Evolutionary conservation across 768 basidiomycete species (phyloP).

Genomic region (Cubamyces lactineus): DNA sequence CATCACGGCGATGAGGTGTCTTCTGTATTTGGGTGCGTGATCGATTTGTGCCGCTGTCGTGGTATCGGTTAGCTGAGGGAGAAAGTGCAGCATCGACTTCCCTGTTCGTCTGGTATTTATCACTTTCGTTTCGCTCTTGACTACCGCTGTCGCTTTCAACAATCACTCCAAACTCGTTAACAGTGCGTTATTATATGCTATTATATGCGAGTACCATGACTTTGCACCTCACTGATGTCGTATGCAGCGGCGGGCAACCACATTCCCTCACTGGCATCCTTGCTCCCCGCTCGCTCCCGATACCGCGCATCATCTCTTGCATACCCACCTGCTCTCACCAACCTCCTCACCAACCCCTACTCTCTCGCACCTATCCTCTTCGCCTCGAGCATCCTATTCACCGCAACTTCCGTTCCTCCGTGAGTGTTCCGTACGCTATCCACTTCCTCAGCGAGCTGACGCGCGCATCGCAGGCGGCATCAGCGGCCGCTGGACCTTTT

Average conservation of each 20-base stretch:
- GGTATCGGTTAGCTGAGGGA: slow-evolving; percentile 31
- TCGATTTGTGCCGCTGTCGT: slow-evolving; percentile 31
- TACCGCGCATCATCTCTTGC: slow-evolving; percentile 37
- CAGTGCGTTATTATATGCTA: slow-evolving; percentile 50
- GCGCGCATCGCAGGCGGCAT: slow-evolving; percentile 41
- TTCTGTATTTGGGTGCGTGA: slow-evolving; percentile 44
- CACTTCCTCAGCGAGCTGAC: neutral
- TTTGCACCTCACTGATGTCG: neutral
- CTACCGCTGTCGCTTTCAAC: slow-evolving; percentile 58
- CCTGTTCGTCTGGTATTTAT: slow-evolving; percentile 60
- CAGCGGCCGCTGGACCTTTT: slow-evolving; percentile 81
- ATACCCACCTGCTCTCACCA: slow-evolving; percentile 40
- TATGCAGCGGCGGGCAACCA: slow-evolving; percentile 61
- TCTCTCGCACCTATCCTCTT: slow-evolving; percentile 64
- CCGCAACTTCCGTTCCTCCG: slow-evolving; percentile 58
- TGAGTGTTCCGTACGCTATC: slow-evolving; percentile 41
- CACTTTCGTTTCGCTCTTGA: slow-evolving; percentile 58
- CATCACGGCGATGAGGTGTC: slow-evolving; percentile 61
- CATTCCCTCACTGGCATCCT: slow-evolving; percentile 54
- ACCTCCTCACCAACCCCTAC: slow-evolving; percentile 74
- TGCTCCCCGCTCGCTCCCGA: slow-evolving; percentile 49
- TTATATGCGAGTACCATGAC: neutral
- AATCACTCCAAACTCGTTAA: slow-evolving; percentile 69
- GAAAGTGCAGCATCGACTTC: slow-evolving; percentile 58
- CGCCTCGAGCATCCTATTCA: slow-evolving; percentile 54